Evolutionary conservation across 805 yeast species (phyloP).

Genomic region (Wickerhamomyces kurtzmanii): DNA sequence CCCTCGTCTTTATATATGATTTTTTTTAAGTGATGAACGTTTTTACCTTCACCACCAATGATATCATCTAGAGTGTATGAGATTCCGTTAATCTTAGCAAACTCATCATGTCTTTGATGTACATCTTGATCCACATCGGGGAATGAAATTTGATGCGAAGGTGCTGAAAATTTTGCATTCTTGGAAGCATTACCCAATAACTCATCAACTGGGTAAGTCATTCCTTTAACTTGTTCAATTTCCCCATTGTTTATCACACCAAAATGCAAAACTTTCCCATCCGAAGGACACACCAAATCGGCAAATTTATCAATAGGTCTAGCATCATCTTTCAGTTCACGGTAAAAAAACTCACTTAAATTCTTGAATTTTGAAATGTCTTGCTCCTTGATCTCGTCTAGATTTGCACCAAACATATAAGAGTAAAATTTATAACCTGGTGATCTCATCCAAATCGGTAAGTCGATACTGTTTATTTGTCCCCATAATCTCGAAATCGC

Average conservation of each 20-base stretch:
- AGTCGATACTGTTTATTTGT: conserved; percentile 64
- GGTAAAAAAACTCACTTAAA: conserved; percentile 84
- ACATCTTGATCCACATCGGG: conserved; percentile 27
- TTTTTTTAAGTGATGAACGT: conserved; percentile 33
- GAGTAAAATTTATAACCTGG: conserved; percentile 79
- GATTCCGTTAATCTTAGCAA: conserved; percentile 72
- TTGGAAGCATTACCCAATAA: conserved; percentile 59
- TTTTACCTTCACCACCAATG: conserved; percentile 41
- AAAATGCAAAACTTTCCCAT: conserved; percentile 79
- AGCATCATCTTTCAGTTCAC: conserved; percentile 66
- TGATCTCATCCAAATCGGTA: conserved; percentile 83
- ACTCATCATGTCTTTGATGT: conserved; percentile 51
- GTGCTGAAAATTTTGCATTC: conserved; percentile 40
- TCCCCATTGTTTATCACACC: conserved; percentile 78
- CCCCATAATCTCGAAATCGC: conserved; percentile 96
- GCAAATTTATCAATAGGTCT: conserved; percentile 65
- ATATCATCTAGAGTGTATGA: conserved; percentile 61
- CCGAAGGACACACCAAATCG: conserved; percentile 81
- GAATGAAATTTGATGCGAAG: conserved; percentile 38
- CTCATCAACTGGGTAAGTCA: conserved; percentile 85
- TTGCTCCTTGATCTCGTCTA: conserved; percentile 82
- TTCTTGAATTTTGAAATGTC: conserved; percentile 68
- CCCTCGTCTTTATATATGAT: conserved; percentile 55
- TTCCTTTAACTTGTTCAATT: conserved; percentile 94
- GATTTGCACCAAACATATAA: conserved; percentile 72